Percentiles rank a stretch among this genome's conserved stretches.
phyloP scores from a whole-genome alignment of 192 early-diverging fungal species.

The Rhizophagus clarus region DNA sequence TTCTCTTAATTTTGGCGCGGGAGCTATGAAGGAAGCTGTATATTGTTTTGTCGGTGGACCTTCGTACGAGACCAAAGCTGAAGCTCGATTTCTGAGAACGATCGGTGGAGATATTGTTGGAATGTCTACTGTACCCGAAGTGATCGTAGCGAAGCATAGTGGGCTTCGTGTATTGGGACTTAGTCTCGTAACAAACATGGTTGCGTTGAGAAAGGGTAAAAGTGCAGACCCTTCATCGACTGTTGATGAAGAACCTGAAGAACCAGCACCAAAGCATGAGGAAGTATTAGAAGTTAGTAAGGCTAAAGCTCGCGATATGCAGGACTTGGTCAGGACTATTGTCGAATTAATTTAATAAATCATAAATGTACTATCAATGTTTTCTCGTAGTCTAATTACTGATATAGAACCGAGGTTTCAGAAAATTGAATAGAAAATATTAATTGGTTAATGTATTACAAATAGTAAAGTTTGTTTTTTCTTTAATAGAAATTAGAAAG shows the following conservation, averaged over 20 bases:
- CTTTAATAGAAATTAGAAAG: no score
- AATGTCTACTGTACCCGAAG: constrained; percentile 89
- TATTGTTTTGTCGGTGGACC: constrained; percentile 87
- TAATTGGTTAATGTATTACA: no score
- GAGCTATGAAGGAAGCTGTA: constrained; percentile 74
- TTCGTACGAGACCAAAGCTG: constrained; percentile 88
- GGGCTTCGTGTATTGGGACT: constrained; percentile 81
- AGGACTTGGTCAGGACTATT: constrained; percentile 52
- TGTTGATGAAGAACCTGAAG: constrained; percentile 33
- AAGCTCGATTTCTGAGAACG: constrained; percentile 67
- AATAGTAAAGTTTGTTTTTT: no score
- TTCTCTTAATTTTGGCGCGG: constrained; percentile 44
- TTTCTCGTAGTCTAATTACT: no score
- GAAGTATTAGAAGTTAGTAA: constrained; percentile 70
- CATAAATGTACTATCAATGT: no score
- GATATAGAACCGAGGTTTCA: no score
- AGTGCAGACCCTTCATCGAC: constrained; percentile 45
- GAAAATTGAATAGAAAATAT: no score
- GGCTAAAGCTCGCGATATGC: constrained; percentile 57
- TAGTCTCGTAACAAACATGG: constrained; percentile 78
- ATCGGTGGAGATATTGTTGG: constrained; percentile 85
- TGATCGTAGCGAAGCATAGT: constrained; percentile 82
- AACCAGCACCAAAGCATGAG: constrained; percentile 59
- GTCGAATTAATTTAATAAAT: constrained; percentile 38
- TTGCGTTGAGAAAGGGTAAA: constrained; percentile 44